Base-by-base conservation (phyloP, 805 yeast genomes). In the Yamadazyma laniorum region DNA sequence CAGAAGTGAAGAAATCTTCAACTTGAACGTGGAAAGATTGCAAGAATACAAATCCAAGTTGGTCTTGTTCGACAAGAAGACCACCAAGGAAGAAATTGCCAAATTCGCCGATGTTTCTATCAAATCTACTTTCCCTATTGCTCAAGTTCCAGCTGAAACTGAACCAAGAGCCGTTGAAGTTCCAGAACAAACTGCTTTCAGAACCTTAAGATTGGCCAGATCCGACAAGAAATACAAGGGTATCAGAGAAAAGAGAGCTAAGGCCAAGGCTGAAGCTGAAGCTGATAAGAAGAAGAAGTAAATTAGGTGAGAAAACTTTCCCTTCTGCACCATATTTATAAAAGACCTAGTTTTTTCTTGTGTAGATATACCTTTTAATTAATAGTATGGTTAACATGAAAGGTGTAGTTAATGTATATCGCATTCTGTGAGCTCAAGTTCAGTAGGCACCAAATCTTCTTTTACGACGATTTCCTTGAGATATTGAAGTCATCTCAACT, bases 191-290 rank as follows among this genome's bases (percentile, higher is more conserved):
- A 50, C 77, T 59, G 98, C 99, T 67, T 91, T 63, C 95, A 80
- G 83, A 73, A 89, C 97, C 63, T 85, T 93, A 70, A 87, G 98
- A 77, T 73, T 77, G 63, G 98, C 98, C 54, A 86, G 93, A 80
- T 82, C 95, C 58, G 86, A 85, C 62, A 88, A 91, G 82, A 88
- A 79, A 74, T 85, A 79, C 85, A 78, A 72, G 71, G 99, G 99
- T 80, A 77, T 80, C 77, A 89, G 95, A 77, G 98, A 82, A 70
- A 93, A 91, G 95, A 85, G 96, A 78, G 95, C 95, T 65, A 81
- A 71, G 68, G 97, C 90, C 58, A 80, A 80, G 79, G 97, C 96
- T 71, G 98, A 88, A 78, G 98, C 97, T 72, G 99, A 90, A 79
- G 95, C 95, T 77, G 96, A 89, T 66, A 90, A 90, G 91, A 63